Base-by-base conservation (phyloP, 768 basidiomycete species). In the Xerocomellus amylosporus region DNA sequence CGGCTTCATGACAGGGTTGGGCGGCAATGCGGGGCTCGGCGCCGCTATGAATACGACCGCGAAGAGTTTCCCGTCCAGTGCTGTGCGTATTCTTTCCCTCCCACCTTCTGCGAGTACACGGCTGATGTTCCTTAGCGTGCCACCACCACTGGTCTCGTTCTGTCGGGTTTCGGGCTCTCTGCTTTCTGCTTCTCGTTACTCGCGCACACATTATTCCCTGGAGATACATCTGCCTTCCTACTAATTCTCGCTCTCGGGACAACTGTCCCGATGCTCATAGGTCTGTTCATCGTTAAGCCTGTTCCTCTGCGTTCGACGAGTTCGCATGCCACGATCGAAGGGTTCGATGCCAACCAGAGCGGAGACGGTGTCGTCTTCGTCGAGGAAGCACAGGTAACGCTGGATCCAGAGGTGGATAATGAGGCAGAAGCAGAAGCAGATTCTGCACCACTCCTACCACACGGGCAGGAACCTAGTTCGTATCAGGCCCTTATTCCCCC, bases 91-190 rank as follows among this genome's bases (percentile, higher is more conserved):
- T 43, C 19, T 17, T 24, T 19, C 24, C 14, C 9, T n/a, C 44
- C 2, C 14, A n/a, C n/a, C 9, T 24, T 17, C 34, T 31, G 9
- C 13, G 10, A 46, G n/a, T 44, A 51, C 46, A 17, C 13, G 10
- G 12, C 33, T 46, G 36, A 54, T 46, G 22, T 51, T 22, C 28
- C 46, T 26, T 46, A 91, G 87, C 79, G 92, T 19, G 92, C 86
- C 12, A 84, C 84, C 0, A 81, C 84, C 9, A 90, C 88, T 0
- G 87, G 87, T 2, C 67, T 92, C 9, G 92, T 94, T 33, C 71
- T 93, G 19, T 90, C 91, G 0, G 93, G 91, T 31, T 93, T 91
- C 58, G 93, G 94, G 0, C 81, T 98, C 15, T 93, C 91, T 0
- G 94, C 94, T 0, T 96, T 96, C 75, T 76, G 90, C 58, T 97